Evolutionary conservation across 2,329 filamentous ascomycete species (phyloP), one percentile per base, ranked within the genome.

Genomic region (Cadophora malorum): DNA sequence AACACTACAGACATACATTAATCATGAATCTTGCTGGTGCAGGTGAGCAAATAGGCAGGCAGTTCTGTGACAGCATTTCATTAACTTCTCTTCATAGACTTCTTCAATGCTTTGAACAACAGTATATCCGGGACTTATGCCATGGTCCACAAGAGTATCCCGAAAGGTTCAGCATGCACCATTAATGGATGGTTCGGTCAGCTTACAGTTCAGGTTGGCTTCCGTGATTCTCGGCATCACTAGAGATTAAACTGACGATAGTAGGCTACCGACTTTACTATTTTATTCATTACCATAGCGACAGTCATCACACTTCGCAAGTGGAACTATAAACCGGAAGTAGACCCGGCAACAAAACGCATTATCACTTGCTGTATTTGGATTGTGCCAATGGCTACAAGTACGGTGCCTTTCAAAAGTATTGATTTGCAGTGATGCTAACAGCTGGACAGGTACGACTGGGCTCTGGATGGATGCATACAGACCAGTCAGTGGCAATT

Each of bases 121-220:
- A 69, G 61, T 10, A 60, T 64, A 25, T 72, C 70, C 3, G 70
- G 70, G 12, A 68, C 64, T n/a, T 67, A 69, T 52, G 63, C 60
- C 47, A 50, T 72, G 9, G 28, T 62, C 4, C 64, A 69, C 45
- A 58, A 60, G 52, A 55, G 58, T 4, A 69, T 70, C 19, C 63
- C 67, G 19, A 67, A 75, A 9, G 78, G 79, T 14, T 16, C 73
- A 0, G 78, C 77, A 3, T 84, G 82, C 69, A 76, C 76, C 9
- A 65, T 79, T 21, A 84, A 83, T 70, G 82, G 81, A 45, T 82
- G 80, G 74, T 69, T 83, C 47, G 81, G 81, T 28, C 83, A 84
- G 64, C 75, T 83, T 56, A 82, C 80, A 2, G 82, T 83, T 14
- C 81, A 83, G 65, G 70, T 70, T 55, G n/a, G 59, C 8, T 28